Conservation (phyloP, 331 rosid species). For the Prunus yedoensis region DNA sequence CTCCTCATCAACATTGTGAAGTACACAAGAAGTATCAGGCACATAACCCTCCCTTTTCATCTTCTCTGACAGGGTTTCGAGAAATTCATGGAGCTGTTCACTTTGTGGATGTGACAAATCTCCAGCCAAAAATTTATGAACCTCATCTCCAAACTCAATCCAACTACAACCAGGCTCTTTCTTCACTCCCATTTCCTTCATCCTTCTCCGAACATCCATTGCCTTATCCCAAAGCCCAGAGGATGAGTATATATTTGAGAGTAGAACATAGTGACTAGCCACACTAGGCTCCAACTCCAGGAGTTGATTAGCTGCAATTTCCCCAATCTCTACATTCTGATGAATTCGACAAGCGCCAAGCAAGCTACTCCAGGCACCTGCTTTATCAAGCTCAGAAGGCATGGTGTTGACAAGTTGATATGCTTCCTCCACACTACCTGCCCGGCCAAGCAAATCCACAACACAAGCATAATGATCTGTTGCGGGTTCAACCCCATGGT, state of each 20-base stretch:
- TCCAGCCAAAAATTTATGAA: slow-evolving; percentile 73
- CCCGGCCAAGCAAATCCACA: slow-evolving; percentile 88
- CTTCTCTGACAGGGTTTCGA: slow-evolving; percentile 54
- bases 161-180: too few species aligned
- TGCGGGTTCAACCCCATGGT: slow-evolving; percentile 54
- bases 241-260: too few species aligned
- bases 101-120: slow-evolving; percentile 74
- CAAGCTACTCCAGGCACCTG: slow-evolving; percentile 86
- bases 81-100: slow-evolving; percentile 56
- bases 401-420: slow-evolving; percentile 53
- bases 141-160: slow-evolving; percentile 67
- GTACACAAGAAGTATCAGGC: slow-evolving; percentile 82
- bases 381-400: slow-evolving; percentile 51
- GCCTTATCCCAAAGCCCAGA: too few species aligned
- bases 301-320: too few species aligned
- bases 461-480: slow-evolving; percentile 83
- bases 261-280: too few species aligned
- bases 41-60: slow-evolving; percentile 82
- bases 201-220: too few species aligned
- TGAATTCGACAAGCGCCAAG: too few species aligned
- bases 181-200: too few species aligned
- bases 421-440: slow-evolving; percentile 65
- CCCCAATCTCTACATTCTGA: too few species aligned
- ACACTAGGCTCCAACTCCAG: too few species aligned
- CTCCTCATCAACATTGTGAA: slow-evolving; percentile 68